Base-by-base conservation (phyloP, 139 green algal genomes). In the Auxenochlorella pyrenoidosa region DNA sequence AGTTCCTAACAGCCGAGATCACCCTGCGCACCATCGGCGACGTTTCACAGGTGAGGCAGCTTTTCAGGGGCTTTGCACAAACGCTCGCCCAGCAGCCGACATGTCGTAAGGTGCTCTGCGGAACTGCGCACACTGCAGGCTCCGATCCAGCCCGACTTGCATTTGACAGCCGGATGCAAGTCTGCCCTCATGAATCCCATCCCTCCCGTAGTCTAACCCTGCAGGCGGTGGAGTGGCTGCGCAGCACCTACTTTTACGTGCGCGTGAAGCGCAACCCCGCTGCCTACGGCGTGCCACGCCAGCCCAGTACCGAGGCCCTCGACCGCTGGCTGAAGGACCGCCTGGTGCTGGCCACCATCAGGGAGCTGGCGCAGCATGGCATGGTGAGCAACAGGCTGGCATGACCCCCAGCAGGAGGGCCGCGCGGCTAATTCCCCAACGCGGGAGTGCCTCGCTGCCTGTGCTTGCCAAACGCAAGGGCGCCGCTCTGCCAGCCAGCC, bases 1-100 rank as follows among this genome's bases (percentile, higher is more conserved):
- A 98, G 91, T 92, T 96, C 68, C 87, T 98, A 22, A 97, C 96
- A 43, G 95, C 94, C 22, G 95, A 97, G 90, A 92, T 97, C 54
- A 88, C 87, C 41, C 88, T 96, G 80, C 73, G 88, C 32, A 98
- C 95, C 4, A 89, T 98, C 24, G 82, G 58, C 15, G 94, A 97
- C 83, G 79, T 97, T 5, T 75, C 84, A 5, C 51, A 83, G 78
- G 78, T 60, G 73, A 19, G 40, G 63, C 60, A 70, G 60, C 24
- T 32, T 32, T 70, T 32, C 8, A 3, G 15, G 60, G 60, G 8
- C 12, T 32, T 28, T 32, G 24, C 26, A 32, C 60, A 24, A 24
- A 5, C 26, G 4, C n/a, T n/a, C 18, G 60, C 24, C 60, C 24
- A 28, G 26, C 60, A 24, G 3, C 26, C 26, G 12, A 10, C 3